Base-by-base conservation (phyloP, 805 yeast species). In the Saturnispora hagleri region DNA sequence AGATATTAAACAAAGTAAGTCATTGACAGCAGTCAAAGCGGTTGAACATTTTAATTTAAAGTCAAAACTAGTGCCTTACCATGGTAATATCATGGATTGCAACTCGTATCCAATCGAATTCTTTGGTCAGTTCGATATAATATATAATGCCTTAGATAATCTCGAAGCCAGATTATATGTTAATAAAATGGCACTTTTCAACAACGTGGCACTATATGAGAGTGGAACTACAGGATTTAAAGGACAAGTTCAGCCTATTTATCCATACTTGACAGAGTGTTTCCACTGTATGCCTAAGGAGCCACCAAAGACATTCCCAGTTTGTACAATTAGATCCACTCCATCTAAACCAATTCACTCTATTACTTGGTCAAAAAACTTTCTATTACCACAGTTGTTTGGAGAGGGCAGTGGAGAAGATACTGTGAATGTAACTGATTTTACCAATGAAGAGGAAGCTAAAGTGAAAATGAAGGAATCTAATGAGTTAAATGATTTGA, bases 341-440 rank as follows among this genome's bases (percentile, higher is more conserved):
- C 99, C 99, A 0, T 87, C 96, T 0, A 89, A 86, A 62, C 97
- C 97, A 0, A 84, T 93, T 5, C 99, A 93, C 63, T 89, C 97
- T 66, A 84, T 93, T 26, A 96, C 95, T 1, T 93, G 99, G 99
- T 95, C 97, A 8, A 93, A 93, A 64, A 88, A 86, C 59, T 95
- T 88, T 62, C 69, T 93, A 48, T 89, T 93, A 63, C 75, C 79
- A 24, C 95, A 89, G 62, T 71, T 93, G 36, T 91, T 89, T 64
- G 82, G 81, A 20, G 55, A 52, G 7, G 22, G 46, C 10, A 47
- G 35, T 15, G 81, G 80, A 46, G 73, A 80, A 45, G 73, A 71
- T 47, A 17, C 24, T 0, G 18, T 47, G 1, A 65, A 51, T 22
- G 73, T 71, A 6, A 69, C 78, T 53, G 91, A 86, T 34, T 79